A percentile compares a stretch with the other conserved stretches of the same genome.
These are phyloP conservation scores for Saturnispora sanitii DNA, from an alignment of 805 yeast species.

Conservation along the genomic window DNA sequence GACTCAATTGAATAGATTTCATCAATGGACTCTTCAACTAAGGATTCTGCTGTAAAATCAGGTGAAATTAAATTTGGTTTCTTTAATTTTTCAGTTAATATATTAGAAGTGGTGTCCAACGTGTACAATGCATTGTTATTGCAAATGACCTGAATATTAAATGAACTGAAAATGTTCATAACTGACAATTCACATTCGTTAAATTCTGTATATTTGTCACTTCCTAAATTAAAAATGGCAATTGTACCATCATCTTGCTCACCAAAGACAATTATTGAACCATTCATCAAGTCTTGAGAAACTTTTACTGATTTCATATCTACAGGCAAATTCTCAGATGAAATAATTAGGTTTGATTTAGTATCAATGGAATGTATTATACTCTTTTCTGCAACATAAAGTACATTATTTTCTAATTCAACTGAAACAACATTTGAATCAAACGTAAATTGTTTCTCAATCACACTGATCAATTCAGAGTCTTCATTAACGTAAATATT, in stretches of 20 bases:
- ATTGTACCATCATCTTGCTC: background rate
- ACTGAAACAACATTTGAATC: constrained; percentile 12
- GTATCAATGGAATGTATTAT: background rate
- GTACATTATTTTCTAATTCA: constrained; percentile 4
- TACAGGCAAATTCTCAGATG: constrained; percentile 5
- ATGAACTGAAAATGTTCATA: constrained; percentile 1
- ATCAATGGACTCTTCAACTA: background rate
- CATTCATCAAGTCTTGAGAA: background rate
- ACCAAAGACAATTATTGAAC: background rate
- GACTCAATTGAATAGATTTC: constrained; percentile 1
- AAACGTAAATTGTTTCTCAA: constrained; percentile 2
- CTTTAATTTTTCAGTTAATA: background rate
- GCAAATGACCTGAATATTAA: constrained; percentile 8
- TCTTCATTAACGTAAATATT: background rate
- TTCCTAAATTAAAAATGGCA: background rate
- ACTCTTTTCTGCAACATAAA: background rate
- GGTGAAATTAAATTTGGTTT: constrained; percentile 2
- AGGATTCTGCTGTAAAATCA: constrained; percentile 7
- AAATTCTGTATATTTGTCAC: background rate
- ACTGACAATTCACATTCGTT: constrained; percentile 6
- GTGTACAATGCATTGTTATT: constrained; percentile 5
- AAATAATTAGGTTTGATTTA: constrained; percentile 2
- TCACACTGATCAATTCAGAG: background rate
- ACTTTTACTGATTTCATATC: background rate
- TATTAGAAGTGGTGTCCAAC: constrained; percentile 1